Percentiles rank a stretch among this genome's conserved stretches.
Evolutionary conservation across 1,139 yeast genomes (phyloP).

Genomic region (Petasospora fabianii): DNA sequence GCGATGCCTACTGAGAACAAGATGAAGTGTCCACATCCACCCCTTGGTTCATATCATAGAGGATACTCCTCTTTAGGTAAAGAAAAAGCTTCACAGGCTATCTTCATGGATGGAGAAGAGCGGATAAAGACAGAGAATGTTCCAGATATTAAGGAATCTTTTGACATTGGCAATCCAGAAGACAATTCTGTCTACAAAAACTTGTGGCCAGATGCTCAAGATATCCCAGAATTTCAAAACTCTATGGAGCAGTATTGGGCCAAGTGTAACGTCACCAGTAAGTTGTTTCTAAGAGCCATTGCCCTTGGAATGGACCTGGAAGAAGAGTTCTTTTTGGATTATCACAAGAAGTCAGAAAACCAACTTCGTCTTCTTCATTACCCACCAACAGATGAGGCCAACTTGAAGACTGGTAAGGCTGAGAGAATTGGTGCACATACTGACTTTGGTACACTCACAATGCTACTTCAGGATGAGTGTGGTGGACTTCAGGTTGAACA

Average conservation of each 20-base stretch:
- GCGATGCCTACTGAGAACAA: slow-evolving; percentile 18
- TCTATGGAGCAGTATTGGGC: slow-evolving; percentile 24
- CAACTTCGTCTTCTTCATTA: slow-evolving; percentile 23
- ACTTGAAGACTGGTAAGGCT: slow-evolving; percentile 16
- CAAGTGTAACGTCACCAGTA: slow-evolving; percentile 14
- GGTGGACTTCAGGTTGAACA: slow-evolving; percentile 25
- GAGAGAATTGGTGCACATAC: slow-evolving; percentile 27
- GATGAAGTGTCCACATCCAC: slow-evolving; percentile 27
- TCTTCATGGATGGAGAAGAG: slow-evolving; percentile 25
- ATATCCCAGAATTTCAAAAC: slow-evolving; percentile 29
- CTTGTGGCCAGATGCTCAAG: slow-evolving; percentile 30
- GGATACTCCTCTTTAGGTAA: slow-evolving; percentile 27
- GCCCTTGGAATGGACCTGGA: slow-evolving; percentile 20
- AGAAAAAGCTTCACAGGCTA: slow-evolving; percentile 32
- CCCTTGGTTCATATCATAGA: slow-evolving; percentile 20
- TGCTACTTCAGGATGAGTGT: slow-evolving; percentile 23
- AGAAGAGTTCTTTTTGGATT: slow-evolving; percentile 18
- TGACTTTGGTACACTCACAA: slow-evolving; percentile 24
- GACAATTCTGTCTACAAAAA: slow-evolving; percentile 21
- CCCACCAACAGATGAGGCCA: slow-evolving; percentile 18
- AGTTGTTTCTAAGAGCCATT: slow-evolving; percentile 19
- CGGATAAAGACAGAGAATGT: slow-evolving; percentile 13
- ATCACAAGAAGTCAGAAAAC: slow-evolving; percentile 20
- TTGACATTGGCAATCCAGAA: slow-evolving; percentile 26
- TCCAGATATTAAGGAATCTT: slow-evolving; percentile 30